phyloP scores from a whole-genome alignment of 495 filamentous ascomycete species.

The Lasiosphaeriaceae sp. region DNA sequence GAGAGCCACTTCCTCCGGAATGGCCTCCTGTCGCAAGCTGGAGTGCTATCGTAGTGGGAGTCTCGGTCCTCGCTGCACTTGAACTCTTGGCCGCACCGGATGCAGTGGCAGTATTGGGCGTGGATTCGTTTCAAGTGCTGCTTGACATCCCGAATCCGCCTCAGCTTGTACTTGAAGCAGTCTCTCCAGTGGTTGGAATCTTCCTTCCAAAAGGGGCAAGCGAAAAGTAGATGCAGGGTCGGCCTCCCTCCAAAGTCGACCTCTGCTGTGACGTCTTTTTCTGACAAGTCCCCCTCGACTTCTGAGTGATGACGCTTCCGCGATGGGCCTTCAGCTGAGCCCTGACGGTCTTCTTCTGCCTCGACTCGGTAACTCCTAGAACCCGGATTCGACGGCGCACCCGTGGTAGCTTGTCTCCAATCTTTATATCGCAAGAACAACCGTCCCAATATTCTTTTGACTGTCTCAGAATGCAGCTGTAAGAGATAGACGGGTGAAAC shows the following conservation, averaged over 20 bases:
- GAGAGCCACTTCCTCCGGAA: neutral
- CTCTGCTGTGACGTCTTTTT: neutral
- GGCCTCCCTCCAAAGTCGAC: neutral
- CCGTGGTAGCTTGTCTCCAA: too few species aligned
- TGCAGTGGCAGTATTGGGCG: neutral
- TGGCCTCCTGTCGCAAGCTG: neutral
- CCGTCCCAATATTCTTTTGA: too few species aligned
- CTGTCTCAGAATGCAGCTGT: too few species aligned
- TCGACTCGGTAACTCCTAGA: neutral
- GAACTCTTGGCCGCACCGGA: conserved; percentile 4
- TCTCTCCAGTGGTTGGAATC: neutral
- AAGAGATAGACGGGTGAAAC: too few species aligned
- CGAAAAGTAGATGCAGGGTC: neutral
- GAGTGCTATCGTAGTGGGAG: neutral
- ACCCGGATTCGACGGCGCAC: neutral
- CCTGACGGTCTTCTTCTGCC: neutral
- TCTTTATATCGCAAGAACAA: too few species aligned
- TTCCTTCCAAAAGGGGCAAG: conserved; percentile 9
- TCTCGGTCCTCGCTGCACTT: neutral
- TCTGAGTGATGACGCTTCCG: neutral
- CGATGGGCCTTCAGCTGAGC: neutral
- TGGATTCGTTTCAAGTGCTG: conserved; percentile 5
- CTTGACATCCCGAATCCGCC: conserved; percentile 9
- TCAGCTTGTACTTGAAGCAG: conserved; percentile 6
- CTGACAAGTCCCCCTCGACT: neutral